These are phyloP conservation scores for Arabidopsis hybrid DNA, from an alignment of 441 rosid species.

Conservation along the genomic window DNA sequence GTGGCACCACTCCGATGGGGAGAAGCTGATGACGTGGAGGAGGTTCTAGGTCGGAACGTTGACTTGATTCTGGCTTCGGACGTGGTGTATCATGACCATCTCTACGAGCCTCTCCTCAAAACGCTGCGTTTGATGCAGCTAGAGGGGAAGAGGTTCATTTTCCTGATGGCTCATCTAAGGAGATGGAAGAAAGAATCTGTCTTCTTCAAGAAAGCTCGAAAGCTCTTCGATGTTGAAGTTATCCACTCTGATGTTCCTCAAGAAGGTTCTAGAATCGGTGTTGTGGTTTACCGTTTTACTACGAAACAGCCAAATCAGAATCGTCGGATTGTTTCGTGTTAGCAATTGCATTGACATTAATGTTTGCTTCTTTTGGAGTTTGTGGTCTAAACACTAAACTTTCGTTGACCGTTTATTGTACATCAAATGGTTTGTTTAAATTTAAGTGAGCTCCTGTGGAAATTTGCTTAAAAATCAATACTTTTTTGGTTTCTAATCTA, in stretches of 20 bases:
- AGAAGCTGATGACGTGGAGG: constrained; percentile 58
- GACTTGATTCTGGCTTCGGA: constrained; percentile 75
- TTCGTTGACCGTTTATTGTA: constrained; percentile 19
- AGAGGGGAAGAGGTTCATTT: constrained; percentile 41
- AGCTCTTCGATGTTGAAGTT: constrained; percentile 58
- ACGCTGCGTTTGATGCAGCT: constrained; percentile 56
- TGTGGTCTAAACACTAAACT: constrained; percentile 12
- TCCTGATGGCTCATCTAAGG: constrained; percentile 76
- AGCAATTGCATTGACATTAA: background rate
- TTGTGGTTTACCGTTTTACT: constrained; percentile 57
- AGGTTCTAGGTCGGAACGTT: constrained; percentile 36
- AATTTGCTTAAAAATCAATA: constrained; percentile 14
- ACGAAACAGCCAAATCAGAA: constrained; percentile 35
- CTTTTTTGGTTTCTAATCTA: background rate
- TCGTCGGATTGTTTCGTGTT: constrained; percentile 28
- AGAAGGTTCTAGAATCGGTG: constrained; percentile 66
- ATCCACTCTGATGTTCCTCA: constrained; percentile 54
- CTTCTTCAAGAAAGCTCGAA: constrained; percentile 75
- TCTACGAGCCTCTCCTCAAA: constrained; percentile 64
- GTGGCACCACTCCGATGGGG: constrained; percentile 81
- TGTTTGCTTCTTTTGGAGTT: constrained; percentile 21
- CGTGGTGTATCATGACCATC: constrained; percentile 71
- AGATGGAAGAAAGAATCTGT: constrained; percentile 82
- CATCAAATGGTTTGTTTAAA: background rate
- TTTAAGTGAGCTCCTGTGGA: background rate